A percentile compares a stretch with the other conserved stretches of the same genome.
These are phyloP conservation scores for Ganoderma resinaceum DNA, from an alignment of 1,284 basidiomycete species.

Conservation along the genomic window DNA sequence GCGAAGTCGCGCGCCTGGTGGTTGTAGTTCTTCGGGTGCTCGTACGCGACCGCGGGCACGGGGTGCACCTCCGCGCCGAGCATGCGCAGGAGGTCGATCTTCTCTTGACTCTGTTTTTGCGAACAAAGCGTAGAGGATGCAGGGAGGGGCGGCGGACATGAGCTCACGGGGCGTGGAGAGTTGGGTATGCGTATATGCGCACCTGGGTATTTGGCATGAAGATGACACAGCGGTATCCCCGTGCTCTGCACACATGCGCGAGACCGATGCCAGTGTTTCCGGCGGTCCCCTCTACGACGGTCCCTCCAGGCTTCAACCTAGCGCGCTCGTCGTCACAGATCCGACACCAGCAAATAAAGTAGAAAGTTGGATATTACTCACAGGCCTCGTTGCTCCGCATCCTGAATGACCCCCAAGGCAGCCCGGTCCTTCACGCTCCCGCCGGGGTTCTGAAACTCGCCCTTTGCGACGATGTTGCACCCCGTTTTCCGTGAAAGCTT, in stretches of 20 bases:
- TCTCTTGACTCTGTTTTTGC: conserved; percentile 93
- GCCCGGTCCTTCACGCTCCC: conserved; percentile 99
- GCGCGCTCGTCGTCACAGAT: conserved; percentile 4
- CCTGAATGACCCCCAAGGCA: conserved; percentile 87
- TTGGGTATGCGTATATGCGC: conserved; percentile 21
- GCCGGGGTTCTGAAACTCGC: conserved; percentile 99
- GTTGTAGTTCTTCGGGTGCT: conserved; percentile 98
- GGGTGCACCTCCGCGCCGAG: conserved; percentile 96
- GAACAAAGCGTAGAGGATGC: background rate
- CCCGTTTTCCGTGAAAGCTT: conserved; percentile 89
- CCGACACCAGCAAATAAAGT: conserved; percentile 37
- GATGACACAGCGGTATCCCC: conserved; percentile 98
- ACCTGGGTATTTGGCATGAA: conserved; percentile 99
- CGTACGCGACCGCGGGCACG: conserved; percentile 96
- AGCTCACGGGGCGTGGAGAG: background rate
- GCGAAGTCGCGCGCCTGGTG: conserved; percentile 96
- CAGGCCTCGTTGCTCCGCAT: conserved; percentile 89
- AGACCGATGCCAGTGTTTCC: conserved; percentile 99
- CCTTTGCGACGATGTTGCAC: conserved; percentile 92
- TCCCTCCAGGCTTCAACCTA: conserved; percentile 91
- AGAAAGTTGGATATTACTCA: conserved; percentile 56
- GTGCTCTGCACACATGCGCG: conserved; percentile 92
- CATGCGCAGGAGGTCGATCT: conserved; percentile 97
- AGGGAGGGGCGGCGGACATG: background rate
- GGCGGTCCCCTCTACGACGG: conserved; percentile 97